Base-by-base conservation (phyloP, 2,329 filamentous ascomycete genomes). In the Eutypella sp. region DNA sequence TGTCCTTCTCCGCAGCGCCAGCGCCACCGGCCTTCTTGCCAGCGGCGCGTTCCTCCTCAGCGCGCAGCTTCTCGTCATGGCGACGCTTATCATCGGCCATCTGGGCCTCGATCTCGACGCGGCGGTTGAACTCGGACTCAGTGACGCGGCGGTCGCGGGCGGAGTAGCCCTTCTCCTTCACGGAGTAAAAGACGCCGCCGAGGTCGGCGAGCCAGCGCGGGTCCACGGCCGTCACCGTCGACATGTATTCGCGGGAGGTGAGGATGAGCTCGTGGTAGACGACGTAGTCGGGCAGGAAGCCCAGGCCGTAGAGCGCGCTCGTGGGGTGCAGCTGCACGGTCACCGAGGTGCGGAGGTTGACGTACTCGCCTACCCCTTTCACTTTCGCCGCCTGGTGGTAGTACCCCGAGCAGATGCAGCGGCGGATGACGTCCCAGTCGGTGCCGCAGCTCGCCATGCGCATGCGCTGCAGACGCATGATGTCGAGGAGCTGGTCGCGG, bases 211-310 rank as follows among this genome's bases (percentile, higher is more conserved):
- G 80, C 93, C 93, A 99, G 63, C 95, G 89, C 43, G 93, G 92
- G 64, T 99, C 93, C 2, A 99, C 93, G 1, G 89, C 82, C 4
- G 93, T 99, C 9, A 99, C 93, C 4, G 89, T 96, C 3, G 89
- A 95, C 83, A 99, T 96, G 72, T 97, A 99, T 64, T 97, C 93
- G 64, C 96, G 96, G 47, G 85, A 89, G 0, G 93, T 99, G 49
- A 99, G 81, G 57, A 99, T 96, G 47, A 99, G 80, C 67, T 99
- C 93, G 73, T 99, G 93, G 68, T 99, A 99, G 36, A 99, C 84
- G 43, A 99, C 89, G 61, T 97, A 97, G 63, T 99, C 93, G 1
- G 95, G 93, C 20, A 96, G 80, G 66, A 96, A 95, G 4, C 93
- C 93, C 1, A 90, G 76, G 20, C 93, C 93, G 63, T 96, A 97